Evolutionary conservation across 129 eudicot species (phyloP), one percentile per base, ranked within the genome.

Genomic region (Logfia minima): DNA sequence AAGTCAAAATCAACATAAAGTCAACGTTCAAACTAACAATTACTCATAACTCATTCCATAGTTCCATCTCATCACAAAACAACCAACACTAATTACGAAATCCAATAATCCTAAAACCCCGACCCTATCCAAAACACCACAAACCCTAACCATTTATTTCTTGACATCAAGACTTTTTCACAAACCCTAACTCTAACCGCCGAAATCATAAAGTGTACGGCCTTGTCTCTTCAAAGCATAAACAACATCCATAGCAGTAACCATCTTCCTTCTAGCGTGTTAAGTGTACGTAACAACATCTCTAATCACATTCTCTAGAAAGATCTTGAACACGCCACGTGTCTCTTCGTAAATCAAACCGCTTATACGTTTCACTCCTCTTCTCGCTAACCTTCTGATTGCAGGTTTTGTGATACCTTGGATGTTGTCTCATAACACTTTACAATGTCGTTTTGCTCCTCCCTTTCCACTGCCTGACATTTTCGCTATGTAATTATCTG

Each of bases 401-500:
- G 84, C 84, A 13, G 84, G 83, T 32, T 80, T 80, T 0, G 83
- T 80, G 24, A 80, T 80, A 0, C 83, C 79, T 71, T 80, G 79
- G 6, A 80, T 80, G 74, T 85, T 85, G 59, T 85, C 88, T 0
- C 88, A 76, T 29, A 85, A 75, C 7, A 85, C 88, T 21, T 85
- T 85, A 35, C 88, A 71, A n/a, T 85, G 88, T 0, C 86, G 76
- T 8, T 85, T 85, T 1, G 88, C 86, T 82, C 88, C 88, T 21
- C 88, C 88, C 65, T 85, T 85, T 6, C 86, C 88, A 1, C 88
- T 79, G 1, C 88, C 88, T 0, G 88, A 85, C 83, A 80, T 80
- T 22, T 80, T 74, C 18, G 1, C 55, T 13, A 58, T 3, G 8
- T 53, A 22, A 4, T 3, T n/a, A 63, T 62, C 62, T 74, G 70